phyloP scores from a whole-genome alignment of 495 filamentous ascomycete species.

The Aspergillus wentii region DNA sequence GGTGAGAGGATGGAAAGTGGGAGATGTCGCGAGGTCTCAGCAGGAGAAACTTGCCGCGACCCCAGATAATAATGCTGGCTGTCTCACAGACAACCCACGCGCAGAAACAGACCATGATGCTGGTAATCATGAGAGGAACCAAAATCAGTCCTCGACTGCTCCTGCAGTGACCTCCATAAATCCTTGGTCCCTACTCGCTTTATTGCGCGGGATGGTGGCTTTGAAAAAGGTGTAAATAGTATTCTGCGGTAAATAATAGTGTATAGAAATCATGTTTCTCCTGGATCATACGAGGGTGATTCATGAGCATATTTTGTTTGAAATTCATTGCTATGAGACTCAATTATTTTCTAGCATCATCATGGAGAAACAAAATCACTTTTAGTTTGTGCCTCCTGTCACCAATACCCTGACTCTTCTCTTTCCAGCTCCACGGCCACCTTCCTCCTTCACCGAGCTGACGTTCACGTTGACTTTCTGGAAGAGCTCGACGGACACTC shows the following conservation, averaged over 20 bases:
- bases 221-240: constrained; percentile 26
- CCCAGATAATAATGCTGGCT: too few species aligned
- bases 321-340: too few species aligned
- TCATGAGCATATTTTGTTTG: too few species aligned
- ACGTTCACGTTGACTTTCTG: constrained; percentile 83
- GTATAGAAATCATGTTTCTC: too few species aligned
- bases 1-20: constrained; percentile 54
- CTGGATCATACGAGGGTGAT: too few species aligned
- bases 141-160: too few species aligned
- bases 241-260: not conserved
- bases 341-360: too few species aligned
- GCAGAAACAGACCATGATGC: too few species aligned
- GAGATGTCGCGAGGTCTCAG: constrained; percentile 41
- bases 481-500: constrained; percentile 72
- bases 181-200: constrained; percentile 22
- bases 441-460: constrained; percentile 85
- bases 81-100: too few species aligned
- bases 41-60: too few species aligned
- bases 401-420: constrained; percentile 53
- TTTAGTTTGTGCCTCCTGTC: constrained; percentile 14
- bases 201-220: constrained; percentile 30
- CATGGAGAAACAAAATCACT: constrained; percentile 9
- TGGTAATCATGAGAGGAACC: too few species aligned
- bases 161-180: not conserved
- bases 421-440: constrained; percentile 71